Base-by-base conservation (phyloP, 345 rosid genomes). In the Tarenaya hassleriana region DNA sequence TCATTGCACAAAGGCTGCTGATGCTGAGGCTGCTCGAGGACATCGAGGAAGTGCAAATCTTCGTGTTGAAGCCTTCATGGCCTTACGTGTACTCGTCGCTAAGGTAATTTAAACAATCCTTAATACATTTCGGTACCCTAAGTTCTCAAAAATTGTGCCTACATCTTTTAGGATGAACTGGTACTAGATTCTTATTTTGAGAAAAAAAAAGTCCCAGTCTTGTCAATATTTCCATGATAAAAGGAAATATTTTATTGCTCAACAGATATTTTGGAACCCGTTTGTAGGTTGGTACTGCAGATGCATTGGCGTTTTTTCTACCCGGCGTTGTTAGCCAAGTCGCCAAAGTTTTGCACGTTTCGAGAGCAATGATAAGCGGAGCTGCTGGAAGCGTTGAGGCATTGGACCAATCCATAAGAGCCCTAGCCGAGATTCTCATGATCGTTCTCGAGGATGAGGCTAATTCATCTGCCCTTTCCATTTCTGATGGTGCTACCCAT, bases 301-400 rank as follows among this genome's bases (percentile, higher is more conserved):
- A 87, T 76, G 85, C 85, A 31, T 69, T 91, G 75, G 95, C 90
- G 60, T 91, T 84, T 82, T 91, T 84, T 67, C 75, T 91, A 58
- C 98, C 98, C 61, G 98, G 95, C 60, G 94, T 82, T 57, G 78
- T 87, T 55, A 87, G 96, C 71, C 94, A 91, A 60, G 75, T 91
- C 64, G 66, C 77, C 20, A 84, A 83, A 73, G 96, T 87, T 52
- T 65, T 91, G 66, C 80, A 79, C 71, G 74, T 76, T 64, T 68
- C 95, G 6, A 84, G 82, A 59, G 66, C 78, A 48, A 79, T 83
- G 86, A 76, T 76, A 47, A 91, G 90, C 54, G 98, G 98, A 56
- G 98, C 98, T 67, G 94, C 86, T 66, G 96, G 95, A 69, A 79
- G 80, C 64, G 71, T 76, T 51, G 94, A 87, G 55, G 84, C 94